These are phyloP conservation scores for Diaporthe sp. DNA, from an alignment of 2,329 filamentous ascomycete species.

Conservation along the genomic window DNA sequence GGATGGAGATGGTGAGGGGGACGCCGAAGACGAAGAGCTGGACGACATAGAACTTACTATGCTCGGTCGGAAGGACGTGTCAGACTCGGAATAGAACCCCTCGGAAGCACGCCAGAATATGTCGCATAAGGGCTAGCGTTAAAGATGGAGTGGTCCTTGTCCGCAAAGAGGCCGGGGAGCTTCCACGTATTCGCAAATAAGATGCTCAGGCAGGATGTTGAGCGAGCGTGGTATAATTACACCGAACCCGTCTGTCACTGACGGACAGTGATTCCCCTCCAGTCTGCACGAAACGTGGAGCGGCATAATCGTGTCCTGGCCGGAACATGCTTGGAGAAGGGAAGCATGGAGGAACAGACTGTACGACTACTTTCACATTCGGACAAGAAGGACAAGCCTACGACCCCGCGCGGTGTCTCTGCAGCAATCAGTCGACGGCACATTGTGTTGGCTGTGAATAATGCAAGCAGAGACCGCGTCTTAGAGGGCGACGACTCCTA, in stretches of 20 bases:
- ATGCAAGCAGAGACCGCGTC: neutral
- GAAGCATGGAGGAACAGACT: neutral
- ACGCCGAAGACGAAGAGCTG: slow-evolving; percentile 64
- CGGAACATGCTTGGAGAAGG: neutral
- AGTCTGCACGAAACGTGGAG: neutral
- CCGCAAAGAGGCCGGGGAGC: neutral
- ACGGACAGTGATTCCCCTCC: neutral
- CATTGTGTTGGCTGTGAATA: neutral
- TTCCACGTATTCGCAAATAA: neutral
- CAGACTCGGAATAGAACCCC: slow-evolving; percentile 49
- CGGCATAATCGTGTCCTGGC: neutral
- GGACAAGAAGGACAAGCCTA: neutral
- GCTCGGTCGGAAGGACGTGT: slow-evolving; percentile 51
- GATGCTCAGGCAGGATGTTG: neutral
- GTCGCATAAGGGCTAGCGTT: neutral
- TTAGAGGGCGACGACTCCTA: neutral
- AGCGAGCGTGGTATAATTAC: neutral
- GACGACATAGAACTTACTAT: slow-evolving; percentile 56
- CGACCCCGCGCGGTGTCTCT: neutral
- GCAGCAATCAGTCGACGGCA: neutral
- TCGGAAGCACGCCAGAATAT: neutral
- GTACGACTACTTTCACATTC: slow-evolving; percentile 1
- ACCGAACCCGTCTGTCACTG: neutral
- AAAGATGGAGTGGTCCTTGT: neutral
- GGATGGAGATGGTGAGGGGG: slow-evolving; percentile 52